Conservation (phyloP, 768 basidiomycete species). For the Mycena amicta region DNA sequence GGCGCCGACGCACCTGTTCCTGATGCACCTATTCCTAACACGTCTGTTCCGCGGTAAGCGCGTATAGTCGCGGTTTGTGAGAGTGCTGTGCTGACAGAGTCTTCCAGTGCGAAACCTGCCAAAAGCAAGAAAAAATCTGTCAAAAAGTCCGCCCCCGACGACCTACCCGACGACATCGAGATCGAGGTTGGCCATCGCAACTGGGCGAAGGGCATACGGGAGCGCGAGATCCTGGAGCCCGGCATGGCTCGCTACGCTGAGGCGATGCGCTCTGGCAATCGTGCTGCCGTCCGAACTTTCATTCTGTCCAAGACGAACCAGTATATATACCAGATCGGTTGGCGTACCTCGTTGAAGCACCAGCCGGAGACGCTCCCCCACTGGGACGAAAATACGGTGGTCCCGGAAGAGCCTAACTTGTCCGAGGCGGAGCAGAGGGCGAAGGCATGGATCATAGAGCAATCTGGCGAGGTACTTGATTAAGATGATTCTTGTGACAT, state of each 20-base stretch:
- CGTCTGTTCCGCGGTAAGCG: too few relatives aligned
- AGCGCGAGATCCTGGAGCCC: not conserved
- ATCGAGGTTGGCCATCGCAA: not conserved
- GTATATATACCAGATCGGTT: not conserved
- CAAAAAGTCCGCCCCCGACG: too few relatives aligned
- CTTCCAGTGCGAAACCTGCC: too few relatives aligned
- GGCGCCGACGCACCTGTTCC: too few relatives aligned
- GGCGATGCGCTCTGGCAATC: not conserved
- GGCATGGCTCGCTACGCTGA: not conserved
- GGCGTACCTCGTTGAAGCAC: not conserved
- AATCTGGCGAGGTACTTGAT: not conserved
- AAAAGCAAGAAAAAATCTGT: too few relatives aligned
- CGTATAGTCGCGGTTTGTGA: too few relatives aligned
- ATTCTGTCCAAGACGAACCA: not conserved
- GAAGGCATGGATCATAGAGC: not conserved
- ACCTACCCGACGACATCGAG: not conserved
- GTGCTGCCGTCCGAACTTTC: not conserved
- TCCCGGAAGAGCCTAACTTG: not conserved
- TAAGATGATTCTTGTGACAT: too few relatives aligned
- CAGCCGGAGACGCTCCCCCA: not conserved
- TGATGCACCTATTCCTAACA: too few relatives aligned
- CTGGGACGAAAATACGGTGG: not conserved
- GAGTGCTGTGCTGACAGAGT: too few relatives aligned
- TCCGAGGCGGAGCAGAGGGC: not conserved
- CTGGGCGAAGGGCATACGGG: not conserved